These are phyloP conservation scores for Hanseniaspora lindneri DNA, from an alignment of 805 yeast species.

Conservation along the genomic window DNA sequence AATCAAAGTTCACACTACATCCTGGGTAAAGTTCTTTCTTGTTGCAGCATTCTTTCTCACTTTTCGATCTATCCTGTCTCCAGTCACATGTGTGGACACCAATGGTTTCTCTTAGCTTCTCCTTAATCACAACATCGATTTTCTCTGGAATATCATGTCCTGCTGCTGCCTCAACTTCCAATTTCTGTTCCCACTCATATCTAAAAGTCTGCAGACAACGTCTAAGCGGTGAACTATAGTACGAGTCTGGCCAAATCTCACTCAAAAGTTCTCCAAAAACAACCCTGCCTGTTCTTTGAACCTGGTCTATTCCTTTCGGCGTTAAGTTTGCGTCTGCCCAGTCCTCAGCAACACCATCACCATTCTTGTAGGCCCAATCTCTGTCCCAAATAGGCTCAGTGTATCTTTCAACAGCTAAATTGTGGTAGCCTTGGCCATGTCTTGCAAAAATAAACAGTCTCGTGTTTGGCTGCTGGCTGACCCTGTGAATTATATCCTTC, in stretches of 20 bases:
- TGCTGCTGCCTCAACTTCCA: constrained; percentile 20
- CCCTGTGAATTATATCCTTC: neutral
- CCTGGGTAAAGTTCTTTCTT: neutral
- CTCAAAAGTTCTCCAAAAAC: constrained; percentile 27
- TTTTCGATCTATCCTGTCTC: constrained; percentile 33
- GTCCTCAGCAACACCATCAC: constrained; percentile 39
- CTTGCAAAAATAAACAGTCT: constrained; percentile 46
- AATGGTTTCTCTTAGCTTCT: constrained; percentile 47
- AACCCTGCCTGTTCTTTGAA: constrained; percentile 32
- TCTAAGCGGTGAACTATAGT: constrained; percentile 53
- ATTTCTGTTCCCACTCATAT: constrained; percentile 43
- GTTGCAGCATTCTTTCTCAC: constrained; percentile 25
- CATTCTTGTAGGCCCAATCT: constrained; percentile 41
- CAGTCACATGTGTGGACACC: constrained; percentile 53
- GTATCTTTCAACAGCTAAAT: constrained; percentile 41
- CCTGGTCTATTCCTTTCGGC: constrained; percentile 44
- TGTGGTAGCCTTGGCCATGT: constrained; percentile 64
- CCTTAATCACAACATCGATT: constrained; percentile 28
- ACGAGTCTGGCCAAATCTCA: constrained; percentile 44
- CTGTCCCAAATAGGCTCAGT: constrained; percentile 48
- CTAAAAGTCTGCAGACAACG: constrained; percentile 48
- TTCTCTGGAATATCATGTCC: neutral
- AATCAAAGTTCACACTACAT: constrained; percentile 27
- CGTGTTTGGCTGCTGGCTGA: constrained; percentile 5
- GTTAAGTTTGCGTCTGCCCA: constrained; percentile 49